Conservation (phyloP, 108 stramenopile species). For the Skeletonema marinoi region DNA sequence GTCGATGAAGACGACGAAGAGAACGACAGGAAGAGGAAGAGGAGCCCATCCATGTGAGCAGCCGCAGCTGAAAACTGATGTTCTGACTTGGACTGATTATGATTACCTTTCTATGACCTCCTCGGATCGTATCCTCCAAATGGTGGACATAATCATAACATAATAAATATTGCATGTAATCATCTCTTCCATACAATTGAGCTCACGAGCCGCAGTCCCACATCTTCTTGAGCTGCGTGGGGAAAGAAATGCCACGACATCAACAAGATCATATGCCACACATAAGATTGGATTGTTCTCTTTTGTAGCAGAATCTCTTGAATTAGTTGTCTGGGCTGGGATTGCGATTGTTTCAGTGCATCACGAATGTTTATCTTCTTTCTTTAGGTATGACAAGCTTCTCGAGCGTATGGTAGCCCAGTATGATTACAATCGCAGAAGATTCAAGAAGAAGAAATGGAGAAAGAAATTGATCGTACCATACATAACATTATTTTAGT, state of each 20-base stretch:
- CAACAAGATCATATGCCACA: conserved; percentile 39
- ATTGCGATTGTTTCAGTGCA: conserved; percentile 56
- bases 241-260: too few relatives aligned
- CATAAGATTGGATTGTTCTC: conserved; percentile 63
- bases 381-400: conserved; percentile 44
- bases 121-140: not conserved
- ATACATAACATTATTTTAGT: conserved; percentile 16
- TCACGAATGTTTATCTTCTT: conserved; percentile 39
- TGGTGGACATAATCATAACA: not conserved
- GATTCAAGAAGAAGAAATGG: conserved; percentile 58
- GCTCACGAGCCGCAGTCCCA: too few relatives aligned
- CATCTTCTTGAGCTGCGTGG: too few relatives aligned
- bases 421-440: conserved; percentile 56
- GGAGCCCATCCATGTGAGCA: conserved; percentile 4
- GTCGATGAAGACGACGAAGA: not conserved
- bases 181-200: too few relatives aligned
- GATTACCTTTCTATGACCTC: not conserved
- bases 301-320: conserved; percentile 67
- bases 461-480: conserved; percentile 56
- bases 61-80: not conserved
- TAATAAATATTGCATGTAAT: too few relatives aligned
- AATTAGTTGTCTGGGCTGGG: conserved; percentile 68
- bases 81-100: too few relatives aligned
- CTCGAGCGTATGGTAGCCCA: conserved; percentile 46
- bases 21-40: conserved; percentile 4